Conservation (phyloP, 2,329 filamentous ascomycete species). For the Mycogone perniciosa region DNA sequence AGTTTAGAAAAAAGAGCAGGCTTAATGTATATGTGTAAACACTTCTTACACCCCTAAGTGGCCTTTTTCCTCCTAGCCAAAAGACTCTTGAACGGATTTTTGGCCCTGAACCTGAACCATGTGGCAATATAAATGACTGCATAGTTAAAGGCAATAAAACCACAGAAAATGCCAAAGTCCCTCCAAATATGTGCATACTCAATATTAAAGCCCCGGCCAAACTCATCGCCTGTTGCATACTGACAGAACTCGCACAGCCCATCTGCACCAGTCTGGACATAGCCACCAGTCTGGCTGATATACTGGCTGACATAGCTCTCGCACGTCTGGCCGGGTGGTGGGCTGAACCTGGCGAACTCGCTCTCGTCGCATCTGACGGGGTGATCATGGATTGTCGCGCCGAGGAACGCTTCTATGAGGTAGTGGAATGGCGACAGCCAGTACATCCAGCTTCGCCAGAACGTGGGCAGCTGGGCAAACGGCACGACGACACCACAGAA, state of each 20-base stretch:
- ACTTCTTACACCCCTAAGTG: background rate
- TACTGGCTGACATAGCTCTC: conserved; percentile 51
- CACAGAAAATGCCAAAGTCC: conserved; percentile 59
- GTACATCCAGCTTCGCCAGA: conserved; percentile 63
- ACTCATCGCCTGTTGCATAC: conserved; percentile 54
- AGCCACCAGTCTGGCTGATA: conserved; percentile 50
- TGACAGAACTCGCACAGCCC: conserved; percentile 61
- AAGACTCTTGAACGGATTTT: conserved; percentile 30
- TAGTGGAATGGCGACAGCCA: conserved; percentile 63
- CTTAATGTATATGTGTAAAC: too few relatives aligned
- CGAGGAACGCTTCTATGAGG: conserved; percentile 56
- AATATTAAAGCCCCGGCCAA: conserved; percentile 53
- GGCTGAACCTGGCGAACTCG: conserved; percentile 55
- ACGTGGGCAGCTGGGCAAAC: conserved; percentile 48
- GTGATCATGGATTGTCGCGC: conserved; percentile 46
- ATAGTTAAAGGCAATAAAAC: conserved; percentile 59
- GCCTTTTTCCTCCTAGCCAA: conserved; percentile 21
- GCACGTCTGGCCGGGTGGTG: conserved; percentile 55
- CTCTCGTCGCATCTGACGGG: conserved; percentile 47
- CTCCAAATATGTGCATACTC: conserved; percentile 57
- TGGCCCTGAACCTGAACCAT: conserved; percentile 33
- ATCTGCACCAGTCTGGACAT: conserved; percentile 48
- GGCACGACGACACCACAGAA: conserved; percentile 69
- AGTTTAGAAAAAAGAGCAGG: too few relatives aligned
- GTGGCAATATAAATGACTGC: conserved; percentile 33